Evolutionary conservation across 2,329 filamentous ascomycete species (phyloP), one percentile per base, ranked within the genome.

Genomic region (Magnaporthiopsis poae): DNA sequence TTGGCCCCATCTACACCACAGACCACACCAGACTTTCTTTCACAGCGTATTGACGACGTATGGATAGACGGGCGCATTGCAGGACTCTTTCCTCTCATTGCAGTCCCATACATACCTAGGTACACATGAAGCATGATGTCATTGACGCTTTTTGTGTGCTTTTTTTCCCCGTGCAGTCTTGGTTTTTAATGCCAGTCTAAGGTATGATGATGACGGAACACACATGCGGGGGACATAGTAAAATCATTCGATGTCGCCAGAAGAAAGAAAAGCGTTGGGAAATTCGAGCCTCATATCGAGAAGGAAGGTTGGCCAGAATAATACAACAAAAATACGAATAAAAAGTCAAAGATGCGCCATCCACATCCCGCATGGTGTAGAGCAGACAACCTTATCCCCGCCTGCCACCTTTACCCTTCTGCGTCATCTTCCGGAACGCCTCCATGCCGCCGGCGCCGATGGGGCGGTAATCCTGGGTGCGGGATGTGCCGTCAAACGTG

Each of bases 381-480:
- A 31, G 31, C 31, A 31, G 31, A 31, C 31, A 7, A 31, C 31
- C 15, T 46, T 46, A 56, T 21, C 46, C 46, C n/a, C 62, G 31
- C 66, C 60, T 35, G 64, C 68, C 78, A 8, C 46, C 46, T 21
- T 87, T 88, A 69, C 81, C 81, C 76, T 86, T 88, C 72, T 86
- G 82, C 12, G 85, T 87, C 82, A 89, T 88, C 77, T 82, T 86
- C 69, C 85, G 81, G 77, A 89, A 89, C 0, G 86, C 86, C 70
- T 88, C 86, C 74, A 86, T 80, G 67, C 86, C 86, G 68, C 81
- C 81, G n/a, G 86, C 82, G 65, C 86, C 86, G 69, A 88, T 84
- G 13, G 86, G 86, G 60, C 84, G 80, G 69, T 84, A 84, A 69
- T 86, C 84, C 7, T 80, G 76, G 4, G 77, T 79, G 60, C 79